Base-by-base conservation (phyloP, 1,284 basidiomycete genomes). In the Macrocystidia cucumis region DNA sequence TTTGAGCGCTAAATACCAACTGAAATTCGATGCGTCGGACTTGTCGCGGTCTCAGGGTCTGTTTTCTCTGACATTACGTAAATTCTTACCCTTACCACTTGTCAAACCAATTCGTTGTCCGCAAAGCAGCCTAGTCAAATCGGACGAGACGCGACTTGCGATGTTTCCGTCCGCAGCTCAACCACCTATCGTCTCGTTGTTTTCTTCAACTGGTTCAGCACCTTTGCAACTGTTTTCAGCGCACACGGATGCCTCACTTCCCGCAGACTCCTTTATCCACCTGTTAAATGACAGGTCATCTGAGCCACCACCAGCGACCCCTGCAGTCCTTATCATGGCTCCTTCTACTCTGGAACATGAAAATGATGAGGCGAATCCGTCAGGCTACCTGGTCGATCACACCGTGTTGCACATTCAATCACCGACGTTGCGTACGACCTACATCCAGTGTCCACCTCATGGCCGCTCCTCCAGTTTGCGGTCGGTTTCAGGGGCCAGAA, bases 381-480 rank as follows among this genome's bases (percentile, higher is more conserved):
- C 43, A 34, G 68, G 70, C 17, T 63, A 72, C 47, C 38, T 60
- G 41, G 52, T 78, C n/a, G 51, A 69, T 50, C 80, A 85, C 48
- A 74, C 73, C 0, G 86, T 90, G 0, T 63, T 91, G n/a, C 88
- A 91, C 46, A 72, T 91, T 29, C 88, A 91, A 49, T 87, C 84
- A 2, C 85, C 86, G 5, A 75, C 74, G 1, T 52, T 87, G 20
- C 65, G 60, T 21, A 73, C 65, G 21, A 86, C 87, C 0, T 91
- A 69, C 49, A 77, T 91, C 34, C 74, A 74, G 16, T 78, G 67
- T 53, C 86, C 72, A 28, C 64, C 65, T 16, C 35, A 46, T 34
- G 34, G 22, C n/a, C 29, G 34, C n/a, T 29, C 32, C 29, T 24
- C 39, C 24, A 21, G 7, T n/a, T 20, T 39, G 31, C 42, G 40